phyloP scores from a whole-genome alignment of 768 basidiomycete genomes.

The Sistotremastrum suecicum region DNA sequence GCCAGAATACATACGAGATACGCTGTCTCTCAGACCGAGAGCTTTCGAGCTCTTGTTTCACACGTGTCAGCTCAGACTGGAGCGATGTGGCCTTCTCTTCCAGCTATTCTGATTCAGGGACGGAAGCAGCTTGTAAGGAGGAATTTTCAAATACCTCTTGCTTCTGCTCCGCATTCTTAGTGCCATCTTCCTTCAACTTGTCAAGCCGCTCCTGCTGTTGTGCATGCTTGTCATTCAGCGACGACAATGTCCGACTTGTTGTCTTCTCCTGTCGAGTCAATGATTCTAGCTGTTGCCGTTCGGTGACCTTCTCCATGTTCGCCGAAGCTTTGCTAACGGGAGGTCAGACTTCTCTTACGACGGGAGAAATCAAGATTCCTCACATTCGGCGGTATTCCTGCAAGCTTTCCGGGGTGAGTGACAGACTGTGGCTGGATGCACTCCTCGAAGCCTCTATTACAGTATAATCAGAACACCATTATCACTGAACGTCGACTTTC shows the following conservation, averaged over 20 bases:
- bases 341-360: background rate
- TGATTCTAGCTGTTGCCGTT: constrained; percentile 75
- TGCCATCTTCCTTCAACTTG: constrained; percentile 41
- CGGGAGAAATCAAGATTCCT: constrained; percentile 12
- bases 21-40: constrained; percentile 71
- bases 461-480: constrained; percentile 1
- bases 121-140: background rate
- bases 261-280: constrained; percentile 77
- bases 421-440: constrained; percentile 58
- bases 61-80: constrained; percentile 44
- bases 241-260: constrained; percentile 41
- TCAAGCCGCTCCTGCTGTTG: constrained; percentile 43
- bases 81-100: constrained; percentile 44
- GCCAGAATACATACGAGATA: constrained; percentile 42
- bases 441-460: constrained; percentile 56
- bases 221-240: constrained; percentile 56
- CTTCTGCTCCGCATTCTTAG: constrained; percentile 33
- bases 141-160: constrained; percentile 30
- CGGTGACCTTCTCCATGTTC: constrained; percentile 66
- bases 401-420: constrained; percentile 70
- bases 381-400: constrained; percentile 79
- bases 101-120: constrained; percentile 23
- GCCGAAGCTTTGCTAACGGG: constrained; percentile 51
- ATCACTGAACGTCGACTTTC: constrained; percentile 8
- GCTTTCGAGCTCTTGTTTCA: constrained; percentile 70